A percentile compares a stretch with the other conserved stretches of the same genome.
phyloP scores from a whole-genome alignment of 176 grass and related monocot genomes.

The Carex pumila region DNA sequence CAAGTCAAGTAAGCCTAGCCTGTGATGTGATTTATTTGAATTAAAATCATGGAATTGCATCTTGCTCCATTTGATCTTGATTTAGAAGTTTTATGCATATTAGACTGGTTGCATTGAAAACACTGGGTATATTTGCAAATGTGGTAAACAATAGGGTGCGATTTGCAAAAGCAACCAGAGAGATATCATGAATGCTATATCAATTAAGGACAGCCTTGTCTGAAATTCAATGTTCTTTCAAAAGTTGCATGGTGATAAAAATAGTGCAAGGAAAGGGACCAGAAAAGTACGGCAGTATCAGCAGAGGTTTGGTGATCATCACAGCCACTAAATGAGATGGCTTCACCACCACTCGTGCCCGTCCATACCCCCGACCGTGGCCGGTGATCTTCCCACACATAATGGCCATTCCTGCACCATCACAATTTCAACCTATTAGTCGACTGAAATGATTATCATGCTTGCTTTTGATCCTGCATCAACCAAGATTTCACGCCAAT shows the following conservation, averaged over 20 bases:
- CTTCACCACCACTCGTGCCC: conserved; percentile 88
- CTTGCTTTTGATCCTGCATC: not conserved
- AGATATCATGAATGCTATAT: not conserved
- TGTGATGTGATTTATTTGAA: not conserved
- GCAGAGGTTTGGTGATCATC: conserved; percentile 93
- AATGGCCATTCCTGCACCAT: conserved; percentile 63
- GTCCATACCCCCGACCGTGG: conserved; percentile 91
- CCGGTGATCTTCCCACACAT: conserved; percentile 93
- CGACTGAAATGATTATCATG: not conserved
- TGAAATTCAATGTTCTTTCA: not conserved
- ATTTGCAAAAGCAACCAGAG: not conserved
- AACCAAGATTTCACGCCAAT: not conserved
- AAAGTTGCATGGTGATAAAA: not conserved
- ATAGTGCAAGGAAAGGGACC: conserved; percentile 12
- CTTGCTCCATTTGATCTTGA: not conserved
- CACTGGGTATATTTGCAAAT: not conserved
- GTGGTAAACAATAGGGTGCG: not conserved
- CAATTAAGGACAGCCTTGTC: not conserved
- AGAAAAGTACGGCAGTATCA: conserved; percentile 78
- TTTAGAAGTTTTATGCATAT: not conserved
- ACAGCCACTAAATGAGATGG: conserved; percentile 95
- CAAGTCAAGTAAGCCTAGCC: not conserved
- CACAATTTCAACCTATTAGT: conserved; percentile 2
- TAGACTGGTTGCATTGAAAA: not conserved
- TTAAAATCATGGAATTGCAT: not conserved